These are phyloP conservation scores for Neoscytalidium dimidiatum DNA, from an alignment of 2,329 filamentous ascomycete genomes.

Conservation along the genomic window DNA sequence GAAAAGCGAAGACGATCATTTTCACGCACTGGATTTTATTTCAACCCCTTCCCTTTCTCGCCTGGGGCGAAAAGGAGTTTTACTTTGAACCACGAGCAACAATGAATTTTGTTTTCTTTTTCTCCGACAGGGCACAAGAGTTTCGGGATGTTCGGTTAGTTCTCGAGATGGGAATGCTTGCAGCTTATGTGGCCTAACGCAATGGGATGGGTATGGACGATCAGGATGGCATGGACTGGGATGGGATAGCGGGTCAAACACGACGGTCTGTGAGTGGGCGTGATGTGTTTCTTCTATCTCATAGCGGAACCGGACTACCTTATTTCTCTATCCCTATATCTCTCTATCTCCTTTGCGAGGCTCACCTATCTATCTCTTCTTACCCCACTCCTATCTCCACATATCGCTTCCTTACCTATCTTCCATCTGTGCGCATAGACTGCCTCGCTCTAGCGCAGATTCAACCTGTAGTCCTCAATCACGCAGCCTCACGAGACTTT, in stretches of 20 bases:
- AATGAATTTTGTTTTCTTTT: constrained; percentile 10
- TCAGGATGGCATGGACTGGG: neutral
- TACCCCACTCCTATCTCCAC: neutral
- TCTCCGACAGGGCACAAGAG: constrained; percentile 2
- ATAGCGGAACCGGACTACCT: neutral
- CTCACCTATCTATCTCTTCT: neutral
- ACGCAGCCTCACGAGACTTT: neutral
- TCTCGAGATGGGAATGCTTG: neutral
- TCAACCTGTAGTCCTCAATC: neutral
- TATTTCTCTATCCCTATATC: neutral
- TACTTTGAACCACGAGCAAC: constrained; percentile 6
- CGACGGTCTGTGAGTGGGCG: neutral
- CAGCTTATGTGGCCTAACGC: neutral
- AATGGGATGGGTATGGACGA: neutral
- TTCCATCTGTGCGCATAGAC: neutral
- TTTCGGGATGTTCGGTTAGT: neutral
- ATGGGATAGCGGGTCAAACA: neutral
- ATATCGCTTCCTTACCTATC: neutral
- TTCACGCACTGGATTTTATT: neutral
- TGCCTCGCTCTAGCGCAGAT: neutral
- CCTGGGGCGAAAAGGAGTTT: neutral
- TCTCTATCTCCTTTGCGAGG: neutral
- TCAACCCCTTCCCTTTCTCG: neutral
- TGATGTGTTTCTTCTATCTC: neutral
- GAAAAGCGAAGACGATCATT: constrained; percentile 10